Conservation (phyloP, 2,329 filamentous ascomycete genomes). For the Cladosporium sp. region DNA sequence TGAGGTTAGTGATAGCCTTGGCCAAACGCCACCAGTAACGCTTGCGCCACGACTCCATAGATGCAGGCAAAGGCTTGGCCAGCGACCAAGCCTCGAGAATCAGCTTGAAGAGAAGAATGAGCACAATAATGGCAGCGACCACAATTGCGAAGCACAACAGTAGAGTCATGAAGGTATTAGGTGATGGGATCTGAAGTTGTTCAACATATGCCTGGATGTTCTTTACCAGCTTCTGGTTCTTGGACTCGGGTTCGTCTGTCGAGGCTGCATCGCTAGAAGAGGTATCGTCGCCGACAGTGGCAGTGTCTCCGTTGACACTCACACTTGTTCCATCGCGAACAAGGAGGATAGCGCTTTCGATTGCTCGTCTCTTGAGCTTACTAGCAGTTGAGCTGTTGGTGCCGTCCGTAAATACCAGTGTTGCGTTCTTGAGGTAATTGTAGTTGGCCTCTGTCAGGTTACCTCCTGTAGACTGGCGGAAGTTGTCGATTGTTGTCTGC, state of each 20-base stretch:
- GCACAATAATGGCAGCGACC: slow-evolving; percentile 75
- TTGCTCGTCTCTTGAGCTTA: slow-evolving; percentile 21
- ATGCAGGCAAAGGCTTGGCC: slow-evolving; percentile 79
- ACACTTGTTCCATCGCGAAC: slow-evolving; percentile 31
- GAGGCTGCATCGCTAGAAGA: slow-evolving; percentile 12
- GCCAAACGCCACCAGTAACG: slow-evolving; percentile 94
- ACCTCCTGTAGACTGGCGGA: slow-evolving; percentile 75
- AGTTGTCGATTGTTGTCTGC: slow-evolving; percentile 77
- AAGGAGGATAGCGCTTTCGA: slow-evolving; percentile 23
- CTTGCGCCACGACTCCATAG: slow-evolving; percentile 79
- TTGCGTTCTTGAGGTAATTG: slow-evolving; percentile 68
- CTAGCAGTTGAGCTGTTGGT: slow-evolving; percentile 42
- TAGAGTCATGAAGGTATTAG: slow-evolving; percentile 95
- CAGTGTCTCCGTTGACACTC: slow-evolving; percentile 40
- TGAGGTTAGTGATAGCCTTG: slow-evolving; percentile 82
- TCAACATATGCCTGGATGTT: slow-evolving; percentile 82
- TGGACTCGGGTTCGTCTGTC: slow-evolving; percentile 23
- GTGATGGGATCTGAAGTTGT: slow-evolving; percentile 75
- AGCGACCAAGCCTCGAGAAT: slow-evolving; percentile 87
- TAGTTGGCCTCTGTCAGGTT: slow-evolving; percentile 80
- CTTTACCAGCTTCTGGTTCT: slow-evolving; percentile 56
- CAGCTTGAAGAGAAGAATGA: slow-evolving; percentile 85
- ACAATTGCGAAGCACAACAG: slow-evolving; percentile 84
- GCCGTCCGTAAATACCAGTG: slow-evolving; percentile 65
- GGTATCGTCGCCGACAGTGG: slow-evolving; percentile 21